A percentile compares a stretch with the other conserved stretches of the same genome.
These are phyloP conservation scores for Nosema muscidifuracis DNA, from an alignment of 371 early-diverging fungal genomes.

Conservation along the genomic window DNA sequence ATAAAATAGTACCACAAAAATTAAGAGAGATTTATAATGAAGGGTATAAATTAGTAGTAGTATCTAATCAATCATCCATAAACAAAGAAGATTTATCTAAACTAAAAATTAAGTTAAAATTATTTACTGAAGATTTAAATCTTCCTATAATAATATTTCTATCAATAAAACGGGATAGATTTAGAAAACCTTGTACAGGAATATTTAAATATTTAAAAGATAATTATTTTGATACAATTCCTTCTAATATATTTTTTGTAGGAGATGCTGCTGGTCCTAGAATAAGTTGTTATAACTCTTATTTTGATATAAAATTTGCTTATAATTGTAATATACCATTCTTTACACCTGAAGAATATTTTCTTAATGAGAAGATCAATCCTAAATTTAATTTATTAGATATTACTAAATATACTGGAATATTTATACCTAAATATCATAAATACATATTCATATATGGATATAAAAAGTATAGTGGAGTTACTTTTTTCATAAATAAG, in stretches of 20 bases:
- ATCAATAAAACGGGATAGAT: conserved; percentile 6
- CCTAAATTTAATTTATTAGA: background rate
- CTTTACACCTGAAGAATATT: conserved; percentile 38
- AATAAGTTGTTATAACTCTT: background rate
- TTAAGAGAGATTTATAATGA: conserved; percentile 6
- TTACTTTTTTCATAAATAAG: conserved; percentile 27
- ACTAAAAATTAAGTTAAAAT: background rate
- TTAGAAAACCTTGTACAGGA: conserved; percentile 39
- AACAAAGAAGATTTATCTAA: background rate
- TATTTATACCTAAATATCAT: background rate
- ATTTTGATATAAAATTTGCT: conserved; percentile 45
- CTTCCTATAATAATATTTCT: conserved; percentile 35
- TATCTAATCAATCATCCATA: conserved; percentile 24
- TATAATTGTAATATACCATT: conserved; percentile 38
- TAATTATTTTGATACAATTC: background rate
- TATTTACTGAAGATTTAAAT: conserved; percentile 21
- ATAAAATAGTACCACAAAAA: background rate
- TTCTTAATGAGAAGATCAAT: background rate
- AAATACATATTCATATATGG: conserved; percentile 28
- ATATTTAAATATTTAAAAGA: conserved; percentile 25
- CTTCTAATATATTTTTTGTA: conserved; percentile 23
- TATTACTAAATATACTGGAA: background rate
- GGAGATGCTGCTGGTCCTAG: conserved; percentile 34
- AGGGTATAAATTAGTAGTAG: conserved; percentile 27
- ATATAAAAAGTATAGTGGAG: conserved; percentile 31